Conservation (phyloP, 768 basidiomycete species). For the Terana coerulea region DNA sequence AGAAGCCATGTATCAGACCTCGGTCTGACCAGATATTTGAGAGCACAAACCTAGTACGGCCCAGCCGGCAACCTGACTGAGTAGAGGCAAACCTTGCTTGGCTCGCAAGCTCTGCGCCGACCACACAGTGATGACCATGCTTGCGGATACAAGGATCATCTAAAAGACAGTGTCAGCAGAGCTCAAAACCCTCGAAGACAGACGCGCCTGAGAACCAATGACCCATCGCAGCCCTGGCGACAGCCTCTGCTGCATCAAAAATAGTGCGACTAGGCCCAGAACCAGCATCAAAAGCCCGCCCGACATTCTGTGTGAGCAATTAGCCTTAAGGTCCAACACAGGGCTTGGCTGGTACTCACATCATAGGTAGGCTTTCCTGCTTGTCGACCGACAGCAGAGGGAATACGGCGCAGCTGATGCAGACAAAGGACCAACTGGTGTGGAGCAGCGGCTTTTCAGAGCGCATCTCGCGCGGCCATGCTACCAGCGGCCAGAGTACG, state of each 20-base stretch:
- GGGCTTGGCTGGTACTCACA: conserved; percentile 63
- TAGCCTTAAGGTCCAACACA: too few relatives aligned
- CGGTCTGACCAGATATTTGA: too few relatives aligned
- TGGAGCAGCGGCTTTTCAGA: conserved; percentile 25
- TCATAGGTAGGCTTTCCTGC: conserved; percentile 50
- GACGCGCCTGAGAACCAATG: neutral
- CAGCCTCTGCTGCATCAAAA: neutral
- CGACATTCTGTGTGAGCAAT: conserved; percentile 3
- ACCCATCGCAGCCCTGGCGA: conserved; percentile 3
- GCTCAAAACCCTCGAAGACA: neutral
- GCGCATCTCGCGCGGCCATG: conserved; percentile 41
- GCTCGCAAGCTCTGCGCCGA: conserved; percentile 60
- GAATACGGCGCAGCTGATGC: conserved; percentile 58
- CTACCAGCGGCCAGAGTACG: conserved; percentile 55
- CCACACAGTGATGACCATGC: conserved; percentile 50
- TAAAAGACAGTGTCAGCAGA: conserved; percentile 21
- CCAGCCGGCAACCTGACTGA: conserved; percentile 67
- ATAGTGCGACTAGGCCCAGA: conserved; percentile 24
- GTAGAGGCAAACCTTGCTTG: conserved; percentile 59
- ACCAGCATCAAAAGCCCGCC: conserved; percentile 47
- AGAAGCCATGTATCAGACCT: neutral
- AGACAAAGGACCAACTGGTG: conserved; percentile 44
- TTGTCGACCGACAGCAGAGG: conserved; percentile 73
- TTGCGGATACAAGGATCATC: conserved; percentile 41
- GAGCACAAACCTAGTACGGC: conserved; percentile 48